A percentile compares a stretch with the other conserved stretches of the same genome.
phyloP scores from a whole-genome alignment of 306 rosid genomes.

The Begonia loranthoides region DNA sequence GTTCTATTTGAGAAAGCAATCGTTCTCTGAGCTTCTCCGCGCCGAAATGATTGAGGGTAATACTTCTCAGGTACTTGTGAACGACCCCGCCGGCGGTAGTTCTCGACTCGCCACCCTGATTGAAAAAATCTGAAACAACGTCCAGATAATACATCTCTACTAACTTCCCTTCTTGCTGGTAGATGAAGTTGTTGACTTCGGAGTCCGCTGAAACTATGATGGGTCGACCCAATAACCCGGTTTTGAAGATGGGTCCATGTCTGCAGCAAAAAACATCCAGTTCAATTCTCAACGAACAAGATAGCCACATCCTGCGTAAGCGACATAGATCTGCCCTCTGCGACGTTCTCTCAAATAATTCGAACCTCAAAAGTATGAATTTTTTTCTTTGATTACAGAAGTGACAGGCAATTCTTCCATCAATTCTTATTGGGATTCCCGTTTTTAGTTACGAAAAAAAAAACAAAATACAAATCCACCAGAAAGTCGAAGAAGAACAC shows the following conservation, averaged over 20 bases:
- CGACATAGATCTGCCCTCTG: too few relatives aligned
- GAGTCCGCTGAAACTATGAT: slow-evolving; percentile 54
- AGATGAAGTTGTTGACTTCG: slow-evolving; percentile 43
- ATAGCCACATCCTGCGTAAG: too few relatives aligned
- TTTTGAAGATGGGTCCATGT: slow-evolving; percentile 51
- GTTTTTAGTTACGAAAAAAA: not conserved
- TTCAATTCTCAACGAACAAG: too few relatives aligned
- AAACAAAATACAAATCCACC: not conserved
- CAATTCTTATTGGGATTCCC: too few relatives aligned
- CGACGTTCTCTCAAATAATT: too few relatives aligned
- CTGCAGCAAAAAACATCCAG: slow-evolving; percentile 10
- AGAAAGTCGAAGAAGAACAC: slow-evolving; percentile 10
- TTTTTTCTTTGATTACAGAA: too few relatives aligned
- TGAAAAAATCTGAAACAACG: slow-evolving; percentile 33
- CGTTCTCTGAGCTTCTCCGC: slow-evolving; percentile 33
- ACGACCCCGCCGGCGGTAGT: slow-evolving; percentile 39
- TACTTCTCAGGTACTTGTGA: slow-evolving; percentile 51
- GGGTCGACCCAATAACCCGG: slow-evolving; percentile 52
- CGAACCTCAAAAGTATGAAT: too few relatives aligned
- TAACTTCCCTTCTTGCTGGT: slow-evolving; percentile 47
- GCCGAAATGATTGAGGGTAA: slow-evolving; percentile 45
- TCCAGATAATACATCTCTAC: slow-evolving; percentile 62
- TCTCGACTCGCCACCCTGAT: slow-evolving; percentile 30
- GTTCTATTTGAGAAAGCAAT: slow-evolving; percentile 43
- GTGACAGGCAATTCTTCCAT: too few relatives aligned